Conservation (phyloP, 208 protist species). For the Crithidia expoeki region DNA sequence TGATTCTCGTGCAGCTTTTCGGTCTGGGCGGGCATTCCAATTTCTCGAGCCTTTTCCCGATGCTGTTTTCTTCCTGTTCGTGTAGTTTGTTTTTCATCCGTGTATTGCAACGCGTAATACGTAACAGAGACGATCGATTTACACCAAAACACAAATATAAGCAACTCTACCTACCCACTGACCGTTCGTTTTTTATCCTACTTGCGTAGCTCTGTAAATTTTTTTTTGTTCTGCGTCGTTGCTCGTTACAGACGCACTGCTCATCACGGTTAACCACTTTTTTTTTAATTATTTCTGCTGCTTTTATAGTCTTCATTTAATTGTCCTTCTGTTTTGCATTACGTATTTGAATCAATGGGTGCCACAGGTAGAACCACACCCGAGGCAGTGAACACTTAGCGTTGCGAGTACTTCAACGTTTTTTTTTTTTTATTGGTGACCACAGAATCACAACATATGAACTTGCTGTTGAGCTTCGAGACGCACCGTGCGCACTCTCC, state of each 20-base stretch:
- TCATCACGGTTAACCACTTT: not conserved
- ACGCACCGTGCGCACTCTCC: no score
- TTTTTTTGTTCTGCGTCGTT: not conserved
- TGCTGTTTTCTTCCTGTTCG: not conserved
- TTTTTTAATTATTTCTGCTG: not conserved
- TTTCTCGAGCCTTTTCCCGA: no score
- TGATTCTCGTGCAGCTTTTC: not conserved
- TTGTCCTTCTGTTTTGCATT: conserved; percentile 1
- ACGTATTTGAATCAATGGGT: no score
- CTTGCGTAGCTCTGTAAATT: not conserved
- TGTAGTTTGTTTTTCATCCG: not conserved
- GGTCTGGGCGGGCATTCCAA: no score
- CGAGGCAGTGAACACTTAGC: no score
- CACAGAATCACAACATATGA: no score
- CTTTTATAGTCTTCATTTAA: not conserved
- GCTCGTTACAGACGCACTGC: not conserved
- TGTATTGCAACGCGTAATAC: no score
- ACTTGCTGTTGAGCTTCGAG: no score
- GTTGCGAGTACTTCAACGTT: not conserved
- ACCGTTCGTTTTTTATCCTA: no score
- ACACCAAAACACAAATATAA: not conserved
- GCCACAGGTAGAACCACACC: not conserved
- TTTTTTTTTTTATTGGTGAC: not conserved
- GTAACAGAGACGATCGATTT: no score
- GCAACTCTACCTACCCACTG: no score